phyloP scores from a whole-genome alignment of 345 rosid genomes.

The Bruguiera sexangula region DNA sequence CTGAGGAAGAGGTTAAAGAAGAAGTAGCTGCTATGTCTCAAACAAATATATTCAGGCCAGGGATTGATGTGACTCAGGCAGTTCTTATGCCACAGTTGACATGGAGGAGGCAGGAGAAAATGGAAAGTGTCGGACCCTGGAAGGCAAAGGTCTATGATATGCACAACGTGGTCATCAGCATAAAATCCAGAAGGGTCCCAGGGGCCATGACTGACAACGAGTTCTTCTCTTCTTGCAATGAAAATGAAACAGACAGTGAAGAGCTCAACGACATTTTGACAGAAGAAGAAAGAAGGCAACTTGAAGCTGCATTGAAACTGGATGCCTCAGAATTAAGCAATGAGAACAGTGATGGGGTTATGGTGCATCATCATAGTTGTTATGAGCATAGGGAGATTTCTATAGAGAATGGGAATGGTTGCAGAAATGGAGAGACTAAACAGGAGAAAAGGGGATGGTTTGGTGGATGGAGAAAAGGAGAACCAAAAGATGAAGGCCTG shows the following conservation, averaged over 20 bases:
- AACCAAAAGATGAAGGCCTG: conserved; percentile 55
- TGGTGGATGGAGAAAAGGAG: conserved; percentile 89
- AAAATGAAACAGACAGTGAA: conserved; percentile 69
- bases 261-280: conserved; percentile 73
- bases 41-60: conserved; percentile 89
- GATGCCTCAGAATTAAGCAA: conserved; percentile 54
- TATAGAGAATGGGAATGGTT: not conserved
- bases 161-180: conserved; percentile 94
- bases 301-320: conserved; percentile 75
- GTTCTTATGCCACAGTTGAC: conserved; percentile 81
- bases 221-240: conserved; percentile 61
- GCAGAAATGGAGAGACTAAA: conserved; percentile 49
- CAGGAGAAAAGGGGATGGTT: conserved; percentile 97
- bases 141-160: conserved; percentile 93
- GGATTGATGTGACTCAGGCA: conserved; percentile 91
- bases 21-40: conserved; percentile 90
- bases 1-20: conserved; percentile 81
- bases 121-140: conserved; percentile 87
- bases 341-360: conserved; percentile 52
- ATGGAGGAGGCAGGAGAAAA: conserved; percentile 94
- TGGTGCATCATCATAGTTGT: conserved; percentile 58
- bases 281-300: conserved; percentile 87
- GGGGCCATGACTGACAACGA: conserved; percentile 94
- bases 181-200: conserved; percentile 85
- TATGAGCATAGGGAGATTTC: conserved; percentile 66